Evolutionary conservation across 2,329 filamentous ascomycete species (phyloP).

Genomic region (Cercospora janseana): DNA sequence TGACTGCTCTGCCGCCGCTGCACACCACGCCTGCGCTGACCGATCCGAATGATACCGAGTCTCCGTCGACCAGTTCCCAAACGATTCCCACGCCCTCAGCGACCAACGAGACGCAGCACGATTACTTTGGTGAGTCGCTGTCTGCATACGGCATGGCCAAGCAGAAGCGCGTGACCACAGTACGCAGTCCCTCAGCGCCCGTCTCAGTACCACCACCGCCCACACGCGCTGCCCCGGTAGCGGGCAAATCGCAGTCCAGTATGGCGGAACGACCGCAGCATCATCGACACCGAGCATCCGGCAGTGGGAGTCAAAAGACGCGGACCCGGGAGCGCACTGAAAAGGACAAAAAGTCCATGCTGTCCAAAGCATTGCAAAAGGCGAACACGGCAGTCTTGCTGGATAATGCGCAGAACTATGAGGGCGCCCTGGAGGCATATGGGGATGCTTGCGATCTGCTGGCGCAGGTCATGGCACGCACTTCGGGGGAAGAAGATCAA

Average conservation of each 20-base stretch:
- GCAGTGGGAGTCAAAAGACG: conserved; percentile 21
- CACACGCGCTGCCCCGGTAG: conserved; percentile 14
- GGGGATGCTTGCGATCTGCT: conserved; percentile 84
- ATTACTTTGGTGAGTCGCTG: conserved; percentile 36
- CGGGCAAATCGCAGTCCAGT: conserved; percentile 17
- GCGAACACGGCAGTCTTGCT: conserved; percentile 93
- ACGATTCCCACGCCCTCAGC: conserved; percentile 35
- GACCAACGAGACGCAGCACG: conserved; percentile 29
- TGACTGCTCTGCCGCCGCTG: conserved; percentile 38
- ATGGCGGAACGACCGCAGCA: conserved; percentile 14
- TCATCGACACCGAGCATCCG: conserved; percentile 7
- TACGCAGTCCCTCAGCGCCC: conserved; percentile 29
- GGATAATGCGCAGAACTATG: conserved; percentile 93
- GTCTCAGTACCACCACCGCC: conserved; percentile 19
- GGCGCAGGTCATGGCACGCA: conserved; percentile 82
- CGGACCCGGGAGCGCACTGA: conserved; percentile 46
- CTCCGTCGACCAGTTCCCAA: conserved; percentile 33
- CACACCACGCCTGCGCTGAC: conserved; percentile 34
- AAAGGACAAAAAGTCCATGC: conserved; percentile 79
- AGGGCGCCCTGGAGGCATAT: conserved; percentile 87
- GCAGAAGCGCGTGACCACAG: conserved; percentile 29
- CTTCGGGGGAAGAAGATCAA: conserved; percentile 79
- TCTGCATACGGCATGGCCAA: conserved; percentile 29
- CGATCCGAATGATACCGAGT: conserved; percentile 34
- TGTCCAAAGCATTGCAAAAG: conserved; percentile 91